phyloP scores from a whole-genome alignment of 2,329 filamentous ascomycete species.

The Penicillium polonicum region DNA sequence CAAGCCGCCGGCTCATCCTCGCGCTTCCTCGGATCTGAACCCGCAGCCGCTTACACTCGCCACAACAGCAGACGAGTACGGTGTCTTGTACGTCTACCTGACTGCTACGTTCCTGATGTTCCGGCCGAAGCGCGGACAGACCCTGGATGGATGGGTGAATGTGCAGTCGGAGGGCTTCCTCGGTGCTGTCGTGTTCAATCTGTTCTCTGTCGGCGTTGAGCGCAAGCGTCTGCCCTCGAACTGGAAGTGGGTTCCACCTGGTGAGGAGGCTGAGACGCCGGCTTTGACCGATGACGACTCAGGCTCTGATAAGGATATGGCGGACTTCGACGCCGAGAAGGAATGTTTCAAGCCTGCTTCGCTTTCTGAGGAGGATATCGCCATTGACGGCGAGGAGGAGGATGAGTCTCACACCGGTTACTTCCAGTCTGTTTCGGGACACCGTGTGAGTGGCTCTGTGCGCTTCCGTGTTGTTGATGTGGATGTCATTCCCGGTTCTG shows the following conservation, averaged over 20 bases:
- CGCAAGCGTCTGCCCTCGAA: conserved; percentile 68
- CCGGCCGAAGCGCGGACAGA: conserved; percentile 68
- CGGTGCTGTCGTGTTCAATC: conserved; percentile 83
- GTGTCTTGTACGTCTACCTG: conserved; percentile 81
- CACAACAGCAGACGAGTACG: conserved; percentile 71
- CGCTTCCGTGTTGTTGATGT: conserved; percentile 81
- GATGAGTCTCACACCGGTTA: conserved; percentile 61
- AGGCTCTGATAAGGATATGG: conserved; percentile 13
- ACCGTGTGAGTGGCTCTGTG: conserved; percentile 67
- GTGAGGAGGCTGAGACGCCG: conserved; percentile 32
- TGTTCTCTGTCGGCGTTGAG: conserved; percentile 88
- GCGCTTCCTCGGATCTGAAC: conserved; percentile 28
- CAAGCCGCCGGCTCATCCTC: conserved; percentile 38
- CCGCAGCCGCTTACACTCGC: conserved; percentile 44
- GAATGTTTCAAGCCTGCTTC: conserved; percentile 42
- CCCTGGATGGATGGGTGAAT: conserved; percentile 78
- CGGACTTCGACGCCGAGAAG: conserved; percentile 37
- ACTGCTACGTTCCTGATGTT: conserved; percentile 86
- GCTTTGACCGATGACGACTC: conserved; percentile 31
- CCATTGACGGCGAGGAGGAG: conserved; percentile 47
- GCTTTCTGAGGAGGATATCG: conserved; percentile 34
- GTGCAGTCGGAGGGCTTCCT: conserved; percentile 86
- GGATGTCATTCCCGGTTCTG: conserved; percentile 67
- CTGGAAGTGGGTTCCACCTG: conserved; percentile 76
- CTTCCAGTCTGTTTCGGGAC: conserved; percentile 71